phyloP scores from a whole-genome alignment of 176 grass and related monocot genomes.

The Cocos nucifera region DNA sequence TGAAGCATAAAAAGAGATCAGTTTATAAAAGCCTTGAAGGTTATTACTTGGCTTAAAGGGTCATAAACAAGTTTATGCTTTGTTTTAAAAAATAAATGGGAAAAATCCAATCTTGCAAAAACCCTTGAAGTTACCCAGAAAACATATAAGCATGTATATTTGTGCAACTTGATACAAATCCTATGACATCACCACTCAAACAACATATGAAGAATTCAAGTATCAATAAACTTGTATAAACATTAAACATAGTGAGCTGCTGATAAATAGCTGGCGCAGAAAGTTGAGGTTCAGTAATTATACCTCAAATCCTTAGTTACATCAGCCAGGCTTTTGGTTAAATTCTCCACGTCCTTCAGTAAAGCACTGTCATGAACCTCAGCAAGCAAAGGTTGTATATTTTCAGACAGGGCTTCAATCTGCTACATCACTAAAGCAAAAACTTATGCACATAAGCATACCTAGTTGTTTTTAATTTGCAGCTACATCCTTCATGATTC shows the following conservation, averaged over 20 bases:
- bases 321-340: conserved; percentile 79
- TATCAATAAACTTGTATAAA: neutral
- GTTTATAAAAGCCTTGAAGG: no score
- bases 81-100: no score
- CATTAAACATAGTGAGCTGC: neutral
- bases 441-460: conserved; percentile 17
- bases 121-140: no score
- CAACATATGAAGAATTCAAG: neutral
- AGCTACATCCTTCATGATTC: no score
- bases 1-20: no score
- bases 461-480: no score
- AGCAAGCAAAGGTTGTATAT: conserved; percentile 77
- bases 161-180: neutral
- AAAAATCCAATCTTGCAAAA: no score
- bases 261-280: neutral
- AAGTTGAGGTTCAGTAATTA: neutral
- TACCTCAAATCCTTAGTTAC: conserved; percentile 83
- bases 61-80: no score
- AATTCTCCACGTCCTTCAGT: conserved; percentile 83
- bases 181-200: neutral
- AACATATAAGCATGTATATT: no score
- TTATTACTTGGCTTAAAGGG: no score
- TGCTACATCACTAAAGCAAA: conserved; percentile 46
- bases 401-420: conserved; percentile 89
- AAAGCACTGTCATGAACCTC: conserved; percentile 62